Conservation (phyloP, 140 eudicot species). For the Anethum foeniculum region DNA sequence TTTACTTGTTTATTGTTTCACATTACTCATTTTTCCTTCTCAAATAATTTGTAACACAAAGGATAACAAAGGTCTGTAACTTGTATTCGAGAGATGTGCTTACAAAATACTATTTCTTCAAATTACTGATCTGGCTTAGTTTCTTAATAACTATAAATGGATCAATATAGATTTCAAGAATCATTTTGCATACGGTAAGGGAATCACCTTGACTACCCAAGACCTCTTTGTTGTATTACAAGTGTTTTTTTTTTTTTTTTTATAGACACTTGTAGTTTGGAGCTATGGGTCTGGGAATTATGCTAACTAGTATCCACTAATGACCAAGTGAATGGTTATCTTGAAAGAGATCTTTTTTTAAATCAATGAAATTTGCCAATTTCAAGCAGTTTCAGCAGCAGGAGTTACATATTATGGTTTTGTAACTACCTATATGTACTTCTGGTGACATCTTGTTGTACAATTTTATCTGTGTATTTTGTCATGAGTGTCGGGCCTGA, state of each 20-base stretch:
- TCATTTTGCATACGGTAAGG: neutral
- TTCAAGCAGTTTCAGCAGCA: neutral
- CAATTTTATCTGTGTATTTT: neutral
- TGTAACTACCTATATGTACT: no score
- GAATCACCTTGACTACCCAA: neutral
- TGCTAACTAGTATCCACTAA: neutral
- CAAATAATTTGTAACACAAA: neutral
- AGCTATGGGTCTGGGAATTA: neutral
- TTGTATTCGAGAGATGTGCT: neutral
- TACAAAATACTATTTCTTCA: neutral
- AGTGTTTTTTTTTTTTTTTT: no score
- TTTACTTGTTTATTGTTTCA: conserved; percentile 1
- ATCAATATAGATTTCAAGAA: neutral
- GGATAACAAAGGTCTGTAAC: neutral
- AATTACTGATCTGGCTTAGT: neutral
- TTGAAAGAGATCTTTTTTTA: neutral
- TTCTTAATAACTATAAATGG: neutral
- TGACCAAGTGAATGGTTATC: neutral
- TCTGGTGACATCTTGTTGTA: no score
- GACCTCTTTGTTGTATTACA: neutral
- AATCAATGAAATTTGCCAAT: neutral
- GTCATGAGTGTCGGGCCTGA: neutral
- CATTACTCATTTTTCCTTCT: neutral
- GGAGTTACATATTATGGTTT: neutral
- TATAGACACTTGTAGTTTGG: no score